These are phyloP conservation scores for Jacaranda mimosifolia DNA, from an alignment of 257 asterid species.

Conservation along the genomic window DNA sequence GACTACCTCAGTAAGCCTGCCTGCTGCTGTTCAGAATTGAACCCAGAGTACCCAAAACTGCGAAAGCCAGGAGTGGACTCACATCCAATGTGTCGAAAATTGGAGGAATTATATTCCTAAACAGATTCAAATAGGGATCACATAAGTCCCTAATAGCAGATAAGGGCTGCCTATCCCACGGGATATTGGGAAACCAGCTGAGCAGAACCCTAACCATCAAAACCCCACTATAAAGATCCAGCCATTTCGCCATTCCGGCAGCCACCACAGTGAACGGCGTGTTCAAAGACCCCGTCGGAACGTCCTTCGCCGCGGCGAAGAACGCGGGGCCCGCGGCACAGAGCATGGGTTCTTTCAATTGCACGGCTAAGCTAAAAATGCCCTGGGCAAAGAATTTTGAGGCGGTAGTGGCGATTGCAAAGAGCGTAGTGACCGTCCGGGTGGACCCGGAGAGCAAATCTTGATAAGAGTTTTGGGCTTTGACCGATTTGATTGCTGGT, in stretches of 20 bases:
- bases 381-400: conserved; percentile 55
- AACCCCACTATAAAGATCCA: conserved; percentile 87
- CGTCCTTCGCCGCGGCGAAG: conserved; percentile 73
- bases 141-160: conserved; percentile 93
- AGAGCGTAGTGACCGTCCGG: conserved; percentile 73
- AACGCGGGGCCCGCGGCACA: conserved; percentile 72
- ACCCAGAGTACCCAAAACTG: conserved; percentile 81
- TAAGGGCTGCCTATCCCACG: conserved; percentile 95
- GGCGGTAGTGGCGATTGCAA: conserved; percentile 57
- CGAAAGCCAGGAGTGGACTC: conserved; percentile 86
- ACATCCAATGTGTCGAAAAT: conserved; percentile 80
- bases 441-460: conserved; percentile 74
- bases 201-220: conserved; percentile 88
- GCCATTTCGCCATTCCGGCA: conserved; percentile 91
- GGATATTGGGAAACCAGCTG: conserved; percentile 97
- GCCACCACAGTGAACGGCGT: conserved; percentile 95
- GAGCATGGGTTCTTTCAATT: conserved; percentile 52
- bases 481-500: conserved; percentile 11
- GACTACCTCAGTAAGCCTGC: conserved; percentile 43
- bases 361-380: conserved; percentile 47
- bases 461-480: conserved; percentile 10
- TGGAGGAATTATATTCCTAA: conserved; percentile 90
- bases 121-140: conserved; percentile 92
- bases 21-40: conserved; percentile 72
- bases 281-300: conserved; percentile 56